These are phyloP conservation scores for Limtongia smithiae DNA, from an alignment of 805 yeast genomes.

Conservation along the genomic window DNA sequence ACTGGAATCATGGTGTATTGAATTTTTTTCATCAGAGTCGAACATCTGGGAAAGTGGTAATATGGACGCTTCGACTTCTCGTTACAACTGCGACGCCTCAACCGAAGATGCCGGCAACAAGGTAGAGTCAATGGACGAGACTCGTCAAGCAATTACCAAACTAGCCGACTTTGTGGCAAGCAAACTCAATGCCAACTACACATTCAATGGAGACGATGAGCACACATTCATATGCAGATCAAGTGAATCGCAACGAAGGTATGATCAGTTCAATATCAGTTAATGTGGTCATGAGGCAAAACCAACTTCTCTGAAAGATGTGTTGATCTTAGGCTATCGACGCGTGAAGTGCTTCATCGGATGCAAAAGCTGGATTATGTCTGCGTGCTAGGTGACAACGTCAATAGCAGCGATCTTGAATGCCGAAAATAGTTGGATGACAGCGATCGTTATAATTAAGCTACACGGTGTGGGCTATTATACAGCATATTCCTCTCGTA, in stretches of 20 bases:
- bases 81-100: too few species aligned
- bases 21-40: too few species aligned
- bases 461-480: neutral
- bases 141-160: too few species aligned
- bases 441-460: neutral
- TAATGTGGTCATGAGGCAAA: too few species aligned
- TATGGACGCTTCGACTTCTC: too few species aligned
- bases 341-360: slow-evolving; percentile 16
- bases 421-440: slow-evolving; percentile 6
- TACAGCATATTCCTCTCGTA: neutral
- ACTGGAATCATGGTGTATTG: too few species aligned
- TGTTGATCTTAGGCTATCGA: slow-evolving; percentile 14
- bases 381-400: slow-evolving; percentile 21
- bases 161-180: slow-evolving; percentile 6
- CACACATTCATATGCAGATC: slow-evolving; percentile 15
- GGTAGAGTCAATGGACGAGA: too few species aligned
- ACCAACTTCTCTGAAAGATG: slow-evolving; percentile 2
- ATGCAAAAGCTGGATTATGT: slow-evolving; percentile 25
- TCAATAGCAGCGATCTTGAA: slow-evolving; percentile 19
- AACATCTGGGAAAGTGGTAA: too few species aligned
- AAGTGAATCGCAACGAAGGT: slow-evolving; percentile 1
- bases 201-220: slow-evolving; percentile 15
- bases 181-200: slow-evolving; percentile 7
- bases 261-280: slow-evolving; percentile 7
- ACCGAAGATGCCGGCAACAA: too few species aligned